A percentile compares a stretch with the other conserved stretches of the same genome.
Evolutionary conservation across 176 grass and related monocot species (phyloP).

Genomic region (Neostapfia colusana): DNA sequence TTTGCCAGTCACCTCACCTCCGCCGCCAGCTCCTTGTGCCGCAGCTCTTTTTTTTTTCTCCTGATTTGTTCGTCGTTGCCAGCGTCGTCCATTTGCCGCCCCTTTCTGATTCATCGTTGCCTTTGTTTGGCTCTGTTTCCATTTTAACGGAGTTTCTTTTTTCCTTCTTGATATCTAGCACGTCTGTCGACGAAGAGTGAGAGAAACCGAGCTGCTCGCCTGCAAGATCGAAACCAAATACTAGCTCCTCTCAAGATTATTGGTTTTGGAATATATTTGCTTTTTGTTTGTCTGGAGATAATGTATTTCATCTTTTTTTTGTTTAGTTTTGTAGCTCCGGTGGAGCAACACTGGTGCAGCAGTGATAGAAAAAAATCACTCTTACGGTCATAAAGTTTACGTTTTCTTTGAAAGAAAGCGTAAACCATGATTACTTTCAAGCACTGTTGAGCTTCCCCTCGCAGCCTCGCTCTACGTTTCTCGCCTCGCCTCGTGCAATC

Average conservation of each 20-base stretch:
- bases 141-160: background rate
- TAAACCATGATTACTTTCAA: slow-evolving; percentile 52
- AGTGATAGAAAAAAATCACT: slow-evolving; percentile 52
- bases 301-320: background rate
- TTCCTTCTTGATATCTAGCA: too few relatives aligned
- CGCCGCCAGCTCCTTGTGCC: background rate
- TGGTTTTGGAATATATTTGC: background rate
- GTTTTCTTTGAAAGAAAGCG: background rate
- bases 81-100: too few relatives aligned
- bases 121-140: background rate
- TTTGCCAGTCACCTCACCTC: background rate
- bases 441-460: slow-evolving; percentile 62
- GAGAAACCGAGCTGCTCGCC: too few relatives aligned
- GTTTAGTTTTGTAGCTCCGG: background rate
- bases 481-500: background rate
- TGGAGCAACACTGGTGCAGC: slow-evolving; percentile 42
- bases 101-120: background rate
- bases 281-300: background rate
- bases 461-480: background rate
- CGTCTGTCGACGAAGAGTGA: too few relatives aligned
- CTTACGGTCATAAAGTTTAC: slow-evolving; percentile 32
- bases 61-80: background rate
- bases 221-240: too few relatives aligned
- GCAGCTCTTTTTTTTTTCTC: background rate
- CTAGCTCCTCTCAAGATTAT: background rate